Evolutionary conservation across 495 filamentous ascomycete species (phyloP), one percentile per base, ranked within the genome.

Genomic region (Neurospora discreta): DNA sequence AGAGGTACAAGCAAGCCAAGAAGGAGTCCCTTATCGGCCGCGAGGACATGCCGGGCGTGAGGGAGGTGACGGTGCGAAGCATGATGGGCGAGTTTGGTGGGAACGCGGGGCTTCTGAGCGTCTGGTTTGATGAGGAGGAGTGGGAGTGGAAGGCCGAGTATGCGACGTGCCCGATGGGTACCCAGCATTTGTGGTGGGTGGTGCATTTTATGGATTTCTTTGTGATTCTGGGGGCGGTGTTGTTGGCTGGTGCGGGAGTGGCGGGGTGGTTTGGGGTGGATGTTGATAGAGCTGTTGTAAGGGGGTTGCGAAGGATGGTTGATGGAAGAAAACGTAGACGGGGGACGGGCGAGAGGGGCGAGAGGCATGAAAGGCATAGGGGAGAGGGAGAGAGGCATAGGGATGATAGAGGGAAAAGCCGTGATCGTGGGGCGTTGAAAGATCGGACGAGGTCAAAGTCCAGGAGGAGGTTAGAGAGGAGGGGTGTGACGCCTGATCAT

Each of bases 81-180:
- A 98, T 99, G 95, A 99, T 99, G 95, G 95, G 95, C 33, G 91
- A 91, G 36, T 98, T 89, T 77, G 90, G 89, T 23, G 95, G 95
- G 5, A 94, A 97, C 79, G 94, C 93, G 0, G 96, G 93, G 0
- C 82, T 99, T 39, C 78, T 99, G 52, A 94, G 90, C 46, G 84
- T 91, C 3, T 99, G 96, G 96, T 98, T 94, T 77, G 92, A 98
- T 80, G 76, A 85, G 44, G 81, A 84, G 6, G 76, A 75, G 16
- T 87, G 86, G 82, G 89, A 92, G 74, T 99, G 95, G 95, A 84
- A 84, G 74, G 92, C 92, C 69, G 92, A 92, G 71, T 94, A 93
- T 76, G 84, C 81, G 9, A 90, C 87, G 40, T 98, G 95, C 78
- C 81, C 85, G 15, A 80, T 95, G 68, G 95, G 94, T 6, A 88